Evolutionary conservation across 2,329 filamentous ascomycete genomes (phyloP).

Genomic region (Aspergillus texensis): DNA sequence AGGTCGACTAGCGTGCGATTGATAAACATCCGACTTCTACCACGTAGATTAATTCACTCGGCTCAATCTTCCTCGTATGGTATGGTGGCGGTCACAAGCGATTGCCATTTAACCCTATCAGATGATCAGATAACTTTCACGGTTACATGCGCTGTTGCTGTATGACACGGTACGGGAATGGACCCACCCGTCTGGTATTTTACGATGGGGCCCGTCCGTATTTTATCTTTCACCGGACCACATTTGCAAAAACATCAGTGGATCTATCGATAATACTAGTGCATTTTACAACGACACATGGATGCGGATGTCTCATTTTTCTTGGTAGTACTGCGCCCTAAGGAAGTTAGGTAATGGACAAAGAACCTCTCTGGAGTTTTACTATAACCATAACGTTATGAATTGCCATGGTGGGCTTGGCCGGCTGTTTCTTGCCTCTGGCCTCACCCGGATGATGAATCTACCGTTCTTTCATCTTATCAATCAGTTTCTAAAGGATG

Average conservation of each 20-base stretch:
- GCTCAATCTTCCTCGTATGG: background rate
- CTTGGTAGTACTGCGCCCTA: background rate
- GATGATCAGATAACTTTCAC: background rate
- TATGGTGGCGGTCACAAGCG: background rate
- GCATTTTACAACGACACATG: background rate
- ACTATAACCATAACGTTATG: background rate
- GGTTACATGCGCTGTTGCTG: background rate
- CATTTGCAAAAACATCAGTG: background rate
- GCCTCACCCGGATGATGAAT: background rate
- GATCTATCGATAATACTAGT: background rate
- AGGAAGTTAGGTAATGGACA: background rate
- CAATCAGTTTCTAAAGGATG: background rate
- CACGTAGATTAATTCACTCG: background rate
- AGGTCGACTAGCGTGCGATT: background rate
- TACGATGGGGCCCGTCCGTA: background rate
- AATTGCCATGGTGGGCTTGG: background rate
- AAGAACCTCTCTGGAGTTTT: background rate
- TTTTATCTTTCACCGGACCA: background rate
- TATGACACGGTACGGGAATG: background rate
- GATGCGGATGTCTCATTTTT: background rate
- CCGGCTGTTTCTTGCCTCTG: background rate
- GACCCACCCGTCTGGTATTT: background rate
- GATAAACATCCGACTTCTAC: background rate
- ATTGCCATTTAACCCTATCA: background rate
- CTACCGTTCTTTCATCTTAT: background rate